A percentile compares a stretch with the other conserved stretches of the same genome.
Conservation (phyloP, 2,329 filamentous ascomycete species). For the Ophiostoma ulmi region DNA sequence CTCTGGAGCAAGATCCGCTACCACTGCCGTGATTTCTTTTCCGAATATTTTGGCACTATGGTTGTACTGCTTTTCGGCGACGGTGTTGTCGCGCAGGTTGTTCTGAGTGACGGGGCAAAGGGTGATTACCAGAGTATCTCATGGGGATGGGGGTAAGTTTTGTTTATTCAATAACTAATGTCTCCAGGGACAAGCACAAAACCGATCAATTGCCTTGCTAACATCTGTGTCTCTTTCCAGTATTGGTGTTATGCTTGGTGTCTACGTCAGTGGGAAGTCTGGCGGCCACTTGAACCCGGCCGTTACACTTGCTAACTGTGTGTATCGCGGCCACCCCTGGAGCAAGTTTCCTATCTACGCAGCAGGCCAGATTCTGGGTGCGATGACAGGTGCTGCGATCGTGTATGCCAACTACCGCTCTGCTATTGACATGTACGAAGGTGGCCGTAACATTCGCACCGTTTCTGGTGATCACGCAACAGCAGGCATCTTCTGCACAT, state of each 20-base stretch:
- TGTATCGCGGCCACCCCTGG: conserved; percentile 56
- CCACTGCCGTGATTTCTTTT: conserved; percentile 53
- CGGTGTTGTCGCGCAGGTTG: conserved; percentile 65
- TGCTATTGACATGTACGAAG: conserved; percentile 35
- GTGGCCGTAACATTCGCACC: conserved; percentile 33
- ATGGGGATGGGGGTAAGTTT: conserved; percentile 46
- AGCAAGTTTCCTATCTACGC: conserved; percentile 55
- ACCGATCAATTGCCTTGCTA: neutral
- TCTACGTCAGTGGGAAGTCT: conserved; percentile 46
- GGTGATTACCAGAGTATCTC: conserved; percentile 48
- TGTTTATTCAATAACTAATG: neutral
- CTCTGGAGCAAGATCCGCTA: conserved; percentile 51
- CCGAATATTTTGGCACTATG: conserved; percentile 65
- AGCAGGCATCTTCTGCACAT: conserved; percentile 51
- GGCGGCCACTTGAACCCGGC: conserved; percentile 54
- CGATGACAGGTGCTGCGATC: conserved; percentile 51
- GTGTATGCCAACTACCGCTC: conserved; percentile 54
- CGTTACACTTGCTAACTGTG: conserved; percentile 42
- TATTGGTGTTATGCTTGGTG: conserved; percentile 62
- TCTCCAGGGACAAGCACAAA: no score
- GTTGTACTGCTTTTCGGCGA: conserved; percentile 65
- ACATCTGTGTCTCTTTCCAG: conserved; percentile 32
- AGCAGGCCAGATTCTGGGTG: conserved; percentile 51
- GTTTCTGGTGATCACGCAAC: conserved; percentile 43
- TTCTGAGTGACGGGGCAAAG: conserved; percentile 48